Conservation (phyloP, 495 filamentous ascomycete genomes). For the Podospora pseudopauciseta region DNA sequence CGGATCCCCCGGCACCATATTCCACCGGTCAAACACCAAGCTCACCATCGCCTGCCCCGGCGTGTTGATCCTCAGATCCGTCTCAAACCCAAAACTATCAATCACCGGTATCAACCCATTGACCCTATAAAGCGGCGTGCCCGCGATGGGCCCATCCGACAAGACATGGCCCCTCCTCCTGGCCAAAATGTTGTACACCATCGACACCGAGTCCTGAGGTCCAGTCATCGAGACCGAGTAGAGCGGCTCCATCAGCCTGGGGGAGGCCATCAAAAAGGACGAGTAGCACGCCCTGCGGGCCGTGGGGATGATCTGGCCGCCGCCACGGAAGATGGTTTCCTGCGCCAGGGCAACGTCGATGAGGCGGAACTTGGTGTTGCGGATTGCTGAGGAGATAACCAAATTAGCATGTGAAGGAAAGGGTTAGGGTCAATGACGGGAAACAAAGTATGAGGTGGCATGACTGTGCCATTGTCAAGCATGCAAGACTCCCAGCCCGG, state of each 20-base stretch:
- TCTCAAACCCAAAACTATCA: slow-evolving; percentile 96
- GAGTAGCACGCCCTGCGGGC: slow-evolving; percentile 86
- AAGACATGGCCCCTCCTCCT: slow-evolving; percentile 88
- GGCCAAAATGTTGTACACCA: slow-evolving; percentile 87
- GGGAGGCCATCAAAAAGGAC: slow-evolving; percentile 94
- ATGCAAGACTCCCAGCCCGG: neutral
- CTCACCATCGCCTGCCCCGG: slow-evolving; percentile 86
- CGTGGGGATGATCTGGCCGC: slow-evolving; percentile 96
- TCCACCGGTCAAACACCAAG: slow-evolving; percentile 95
- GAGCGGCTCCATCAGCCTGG: slow-evolving; percentile 91
- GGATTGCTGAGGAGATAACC: slow-evolving; percentile 60
- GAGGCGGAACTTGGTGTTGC: slow-evolving; percentile 91
- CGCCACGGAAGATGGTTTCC: slow-evolving; percentile 89
- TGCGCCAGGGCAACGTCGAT: slow-evolving; percentile 84
- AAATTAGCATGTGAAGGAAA: slow-evolving; percentile 6
- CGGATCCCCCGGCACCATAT: slow-evolving; percentile 90
- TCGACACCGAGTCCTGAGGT: slow-evolving; percentile 82
- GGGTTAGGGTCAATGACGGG: neutral
- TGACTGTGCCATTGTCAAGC: neutral
- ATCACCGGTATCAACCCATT: slow-evolving; percentile 91
- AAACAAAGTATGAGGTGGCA: neutral
- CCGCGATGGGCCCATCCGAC: slow-evolving; percentile 86
- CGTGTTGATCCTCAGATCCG: slow-evolving; percentile 91
- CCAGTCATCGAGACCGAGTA: slow-evolving; percentile 91
- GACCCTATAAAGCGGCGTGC: slow-evolving; percentile 91